phyloP scores from a whole-genome alignment of 306 rosid genomes.

The Quercus cerris region DNA sequence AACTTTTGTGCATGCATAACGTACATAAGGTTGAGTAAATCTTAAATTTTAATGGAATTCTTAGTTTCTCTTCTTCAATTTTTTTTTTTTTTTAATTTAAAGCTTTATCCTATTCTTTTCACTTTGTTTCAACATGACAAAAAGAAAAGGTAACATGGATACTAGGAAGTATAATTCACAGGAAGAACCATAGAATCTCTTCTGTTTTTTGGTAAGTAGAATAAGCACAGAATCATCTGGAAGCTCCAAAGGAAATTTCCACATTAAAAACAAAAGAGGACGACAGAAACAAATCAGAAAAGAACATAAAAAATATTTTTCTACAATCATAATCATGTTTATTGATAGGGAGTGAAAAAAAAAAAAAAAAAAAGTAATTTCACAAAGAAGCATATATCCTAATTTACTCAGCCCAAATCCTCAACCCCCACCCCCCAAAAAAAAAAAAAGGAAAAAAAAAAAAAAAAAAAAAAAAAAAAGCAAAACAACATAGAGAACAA shows the following conservation, averaged over 20 bases:
- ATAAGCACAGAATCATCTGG: constrained; percentile 4
- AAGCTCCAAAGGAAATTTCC: constrained; percentile 7
- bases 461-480: background rate
- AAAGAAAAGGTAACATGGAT: constrained; percentile 4
- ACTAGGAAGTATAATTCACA: constrained; percentile 6
- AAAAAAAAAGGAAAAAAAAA: background rate
- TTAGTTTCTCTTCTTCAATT: background rate
- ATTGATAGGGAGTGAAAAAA: background rate
- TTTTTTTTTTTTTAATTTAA: background rate
- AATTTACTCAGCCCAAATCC: no score
- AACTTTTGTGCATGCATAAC: background rate
- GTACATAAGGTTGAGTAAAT: background rate
- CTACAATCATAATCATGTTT: background rate
- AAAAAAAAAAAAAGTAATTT: background rate
- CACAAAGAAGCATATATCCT: background rate
- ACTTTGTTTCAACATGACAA: constrained; percentile 14
- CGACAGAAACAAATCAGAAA: background rate
- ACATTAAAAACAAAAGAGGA: constrained; percentile 1
- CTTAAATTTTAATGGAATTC: background rate
- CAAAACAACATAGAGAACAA: background rate
- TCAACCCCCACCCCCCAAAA: background rate
- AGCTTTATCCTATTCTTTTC: background rate
- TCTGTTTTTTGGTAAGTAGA: background rate
- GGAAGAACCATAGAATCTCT: constrained; percentile 11
- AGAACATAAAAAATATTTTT: background rate